phyloP scores from a whole-genome alignment of 1,139 yeast species.

The Wickerhamomyces sp. region DNA sequence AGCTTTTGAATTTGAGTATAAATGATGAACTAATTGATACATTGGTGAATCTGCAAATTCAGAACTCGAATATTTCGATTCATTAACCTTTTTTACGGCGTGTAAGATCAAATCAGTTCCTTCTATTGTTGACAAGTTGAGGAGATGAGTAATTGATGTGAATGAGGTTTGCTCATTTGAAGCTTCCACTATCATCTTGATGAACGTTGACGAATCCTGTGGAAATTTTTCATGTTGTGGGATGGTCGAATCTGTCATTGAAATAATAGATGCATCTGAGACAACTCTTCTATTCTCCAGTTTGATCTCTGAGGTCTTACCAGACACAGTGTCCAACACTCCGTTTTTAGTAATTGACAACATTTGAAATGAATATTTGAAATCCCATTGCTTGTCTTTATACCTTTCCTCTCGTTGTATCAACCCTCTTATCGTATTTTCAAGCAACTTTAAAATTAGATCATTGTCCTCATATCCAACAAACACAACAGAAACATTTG shows the following conservation, averaged over 20 bases:
- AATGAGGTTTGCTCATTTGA: slow-evolving; percentile 6
- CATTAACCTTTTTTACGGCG: slow-evolving; percentile 8
- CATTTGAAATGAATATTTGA: slow-evolving; percentile 11
- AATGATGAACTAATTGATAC: slow-evolving; percentile 20
- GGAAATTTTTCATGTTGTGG: not conserved
- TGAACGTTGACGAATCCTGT: slow-evolving; percentile 9
- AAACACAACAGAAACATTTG: slow-evolving; percentile 13
- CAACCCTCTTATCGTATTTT: slow-evolving; percentile 1
- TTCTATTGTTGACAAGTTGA: slow-evolving; percentile 13
- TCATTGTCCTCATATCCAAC: slow-evolving; percentile 7
- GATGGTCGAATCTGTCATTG: not conserved
- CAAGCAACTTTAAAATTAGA: not conserved
- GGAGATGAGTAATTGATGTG: slow-evolving; percentile 8
- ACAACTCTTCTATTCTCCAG: slow-evolving; percentile 9
- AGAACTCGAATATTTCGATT: slow-evolving; percentile 8
- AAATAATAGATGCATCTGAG: slow-evolving; percentile 1
- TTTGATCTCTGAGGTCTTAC: slow-evolving; percentile 6
- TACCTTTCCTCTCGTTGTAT: slow-evolving; percentile 11
- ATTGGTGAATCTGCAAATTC: slow-evolving; percentile 15
- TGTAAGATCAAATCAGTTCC: slow-evolving; percentile 12
- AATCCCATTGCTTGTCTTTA: slow-evolving; percentile 7
- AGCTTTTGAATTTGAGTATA: slow-evolving; percentile 26
- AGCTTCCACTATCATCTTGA: slow-evolving; percentile 10
- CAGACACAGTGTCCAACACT: slow-evolving; percentile 5
- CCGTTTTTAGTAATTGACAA: slow-evolving; percentile 12